A percentile compares a stretch with the other conserved stretches of the same genome.
These are phyloP conservation scores for Rosa chinensis DNA, from an alignment of 306 rosid species.

Conservation along the genomic window DNA sequence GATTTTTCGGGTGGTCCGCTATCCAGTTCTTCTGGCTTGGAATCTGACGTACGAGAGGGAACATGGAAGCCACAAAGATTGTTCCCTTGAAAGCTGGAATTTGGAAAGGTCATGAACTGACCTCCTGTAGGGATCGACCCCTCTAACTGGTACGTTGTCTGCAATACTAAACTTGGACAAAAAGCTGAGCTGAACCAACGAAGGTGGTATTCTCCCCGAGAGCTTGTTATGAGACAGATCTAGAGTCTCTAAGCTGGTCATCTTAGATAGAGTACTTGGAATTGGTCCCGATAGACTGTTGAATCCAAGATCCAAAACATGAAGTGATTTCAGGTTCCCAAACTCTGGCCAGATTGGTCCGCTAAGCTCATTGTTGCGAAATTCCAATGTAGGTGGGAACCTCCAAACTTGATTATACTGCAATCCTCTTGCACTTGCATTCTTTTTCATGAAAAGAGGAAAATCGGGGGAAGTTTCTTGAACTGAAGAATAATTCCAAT, in stretches of 20 bases:
- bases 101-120: constrained; percentile 26
- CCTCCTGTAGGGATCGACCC: constrained; percentile 26
- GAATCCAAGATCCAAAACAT: constrained; percentile 13
- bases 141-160: constrained; percentile 18
- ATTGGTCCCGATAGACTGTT: constrained; percentile 26
- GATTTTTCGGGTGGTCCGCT: neutral
- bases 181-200: constrained; percentile 26
- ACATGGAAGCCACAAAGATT: neutral
- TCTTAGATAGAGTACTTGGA: constrained; percentile 16
- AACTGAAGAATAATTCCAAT: neutral
- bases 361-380: constrained; percentile 16
- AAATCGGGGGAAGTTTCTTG: neutral
- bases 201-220: constrained; percentile 28
- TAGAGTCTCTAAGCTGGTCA: constrained; percentile 24
- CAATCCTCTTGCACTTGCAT: neutral
- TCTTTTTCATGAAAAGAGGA: constrained; percentile 3
- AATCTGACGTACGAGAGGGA: neutral
- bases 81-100: constrained; percentile 35
- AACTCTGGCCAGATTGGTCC: constrained; percentile 35
- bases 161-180: constrained; percentile 28
- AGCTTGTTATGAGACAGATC: constrained; percentile 35
- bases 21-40: neutral
- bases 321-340: constrained; percentile 27
- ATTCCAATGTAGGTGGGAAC: constrained; percentile 18
- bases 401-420: constrained; percentile 20